Base-by-base conservation (phyloP, 305 asterid genomes). In the Lippia alba region DNA sequence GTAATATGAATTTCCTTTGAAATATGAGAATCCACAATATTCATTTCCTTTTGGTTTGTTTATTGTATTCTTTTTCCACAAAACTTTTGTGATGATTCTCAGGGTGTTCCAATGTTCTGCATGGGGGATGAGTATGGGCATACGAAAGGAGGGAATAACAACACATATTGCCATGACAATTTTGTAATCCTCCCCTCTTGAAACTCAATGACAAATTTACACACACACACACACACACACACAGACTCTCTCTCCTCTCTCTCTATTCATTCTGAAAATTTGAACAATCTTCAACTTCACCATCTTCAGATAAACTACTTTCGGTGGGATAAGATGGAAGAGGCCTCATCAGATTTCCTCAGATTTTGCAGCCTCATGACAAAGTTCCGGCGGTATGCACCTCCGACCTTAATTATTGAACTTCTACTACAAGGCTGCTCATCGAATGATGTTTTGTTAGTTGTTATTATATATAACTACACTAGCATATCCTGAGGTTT, bases 91-190 rank as follows among this genome's bases (percentile, higher is more conserved):
- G 30, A 24, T 24, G 30, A 24, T 24, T 44, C 12, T 44, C 49
- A 94, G 99, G 99, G 99, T 74, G 96, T 92, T 53, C 99, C 98
- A 55, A 90, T 94, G 98, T 76, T 94, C 76, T 78, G 78, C 71
- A 92, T 94, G 99, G 99, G 99, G 5, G 99, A 90, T 73, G 99
- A 94, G 76, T 94, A 92, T 72, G 98, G 97, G 64, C 99, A 92
- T 83, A 87, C 98, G 7, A 94, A 94, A 83, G 97, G 99, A 46
- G 98, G 98, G 74, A 94, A 92, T 85, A 94, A 94, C 91, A 94
- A 94, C 74, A 87, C 97, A 14, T 92, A 94, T 78, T 94, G 98
- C 88, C 98, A 90, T 33, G 96, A 94, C 81, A 94, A 92, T 73
- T 87, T 79, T 73, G 97, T 94, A 91, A 73, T 63, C 15, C 57